These are phyloP conservation scores for Keithomyces neogunnii DNA, from an alignment of 2,329 filamentous ascomycete genomes.

Conservation along the genomic window DNA sequence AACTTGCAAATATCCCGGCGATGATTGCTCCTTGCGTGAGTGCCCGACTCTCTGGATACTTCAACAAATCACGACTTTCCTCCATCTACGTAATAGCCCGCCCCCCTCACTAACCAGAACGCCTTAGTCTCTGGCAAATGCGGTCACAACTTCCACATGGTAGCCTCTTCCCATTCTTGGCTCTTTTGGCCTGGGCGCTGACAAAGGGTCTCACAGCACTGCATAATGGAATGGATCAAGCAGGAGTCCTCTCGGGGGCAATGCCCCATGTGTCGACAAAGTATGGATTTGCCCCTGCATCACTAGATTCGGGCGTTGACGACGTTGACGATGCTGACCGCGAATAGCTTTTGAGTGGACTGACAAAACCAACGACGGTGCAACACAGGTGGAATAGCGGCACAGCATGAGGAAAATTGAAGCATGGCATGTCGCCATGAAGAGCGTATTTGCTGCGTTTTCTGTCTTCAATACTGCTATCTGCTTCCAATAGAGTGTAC, in stretches of 20 bases:
- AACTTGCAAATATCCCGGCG: constrained; percentile 94
- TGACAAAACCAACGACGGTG: constrained; percentile 24
- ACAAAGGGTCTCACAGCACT: constrained; percentile 54
- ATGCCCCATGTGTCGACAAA: constrained; percentile 96
- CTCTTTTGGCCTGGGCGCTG: background rate
- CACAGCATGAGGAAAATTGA: background rate
- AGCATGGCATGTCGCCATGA: background rate
- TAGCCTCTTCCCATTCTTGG: constrained; percentile 29
- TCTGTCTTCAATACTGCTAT: background rate
- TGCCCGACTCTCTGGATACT: background rate
- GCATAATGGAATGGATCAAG: constrained; percentile 91
- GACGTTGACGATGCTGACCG: background rate
- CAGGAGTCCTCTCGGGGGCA: constrained; percentile 89
- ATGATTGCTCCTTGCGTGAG: constrained; percentile 86
- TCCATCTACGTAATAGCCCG: no score
- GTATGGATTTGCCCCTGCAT: constrained; percentile 36
- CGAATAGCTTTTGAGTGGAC: constrained; percentile 32
- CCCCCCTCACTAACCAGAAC: background rate
- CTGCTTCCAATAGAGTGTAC: background rate
- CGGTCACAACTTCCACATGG: constrained; percentile 97
- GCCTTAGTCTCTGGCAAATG: constrained; percentile 82
- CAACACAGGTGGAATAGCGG: constrained; percentile 17
- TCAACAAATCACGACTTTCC: no score
- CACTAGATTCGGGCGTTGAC: background rate
- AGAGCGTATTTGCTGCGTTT: background rate